Evolutionary conservation across 2,329 filamentous ascomycete genomes (phyloP).

Genomic region (Pseudonectria foliicola): DNA sequence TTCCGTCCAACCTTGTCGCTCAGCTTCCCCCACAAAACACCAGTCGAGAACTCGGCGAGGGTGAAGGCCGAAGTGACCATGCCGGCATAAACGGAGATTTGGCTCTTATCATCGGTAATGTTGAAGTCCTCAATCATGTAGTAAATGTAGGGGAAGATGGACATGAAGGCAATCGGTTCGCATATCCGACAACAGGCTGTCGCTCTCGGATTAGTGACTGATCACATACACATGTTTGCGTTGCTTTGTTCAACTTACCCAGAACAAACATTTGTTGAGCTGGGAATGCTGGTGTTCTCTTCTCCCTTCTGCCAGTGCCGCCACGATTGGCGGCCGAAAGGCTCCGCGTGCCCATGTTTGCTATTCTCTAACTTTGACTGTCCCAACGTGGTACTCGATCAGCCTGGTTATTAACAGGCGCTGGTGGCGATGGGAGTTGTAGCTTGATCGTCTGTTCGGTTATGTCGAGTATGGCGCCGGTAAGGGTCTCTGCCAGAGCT

Average conservation of each 20-base stretch:
- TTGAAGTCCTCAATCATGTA: constrained; percentile 93
- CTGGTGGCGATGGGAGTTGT: not conserved
- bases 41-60: constrained; percentile 88
- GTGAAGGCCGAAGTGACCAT: constrained; percentile 96
- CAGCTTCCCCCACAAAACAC: constrained; percentile 85
- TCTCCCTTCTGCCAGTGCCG: constrained; percentile 14
- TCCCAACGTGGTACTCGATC: not conserved
- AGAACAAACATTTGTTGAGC: constrained; percentile 45
- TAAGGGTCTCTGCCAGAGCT: too few relatives aligned
- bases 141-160: constrained; percentile 97
- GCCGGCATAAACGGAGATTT: constrained; percentile 87
- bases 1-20: constrained; percentile 92
- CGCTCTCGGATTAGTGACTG: constrained; percentile 5
- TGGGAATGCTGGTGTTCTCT: constrained; percentile 29
- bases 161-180: constrained; percentile 99
- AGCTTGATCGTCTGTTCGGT: too few relatives aligned
- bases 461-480: too few relatives aligned
- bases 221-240: constrained; percentile 1
- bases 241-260: constrained; percentile 30
- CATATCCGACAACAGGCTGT: constrained; percentile 88
- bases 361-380: constrained; percentile 1
- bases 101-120: constrained; percentile 68
- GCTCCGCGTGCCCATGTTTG: constrained; percentile 23
- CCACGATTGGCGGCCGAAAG: constrained; percentile 17
- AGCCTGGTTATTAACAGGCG: not conserved